Evolutionary conservation across 768 basidiomycete genomes (phyloP).

Genomic region (Boletus coccyginus): DNA sequence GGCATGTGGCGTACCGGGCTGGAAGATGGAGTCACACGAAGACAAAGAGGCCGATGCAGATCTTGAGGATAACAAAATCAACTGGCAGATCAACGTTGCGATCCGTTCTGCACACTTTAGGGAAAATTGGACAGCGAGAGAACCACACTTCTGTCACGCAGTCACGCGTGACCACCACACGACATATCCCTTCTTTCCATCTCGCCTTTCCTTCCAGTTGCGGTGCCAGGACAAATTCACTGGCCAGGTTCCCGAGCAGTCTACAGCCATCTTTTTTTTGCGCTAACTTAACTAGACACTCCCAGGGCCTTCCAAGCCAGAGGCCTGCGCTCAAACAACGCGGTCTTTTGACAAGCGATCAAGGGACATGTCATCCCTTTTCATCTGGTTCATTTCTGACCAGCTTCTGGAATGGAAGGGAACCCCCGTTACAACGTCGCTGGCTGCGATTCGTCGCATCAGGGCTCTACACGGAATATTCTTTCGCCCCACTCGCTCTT

Average conservation of each 20-base stretch:
- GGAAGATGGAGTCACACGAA: not conserved
- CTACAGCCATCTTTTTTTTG: not conserved
- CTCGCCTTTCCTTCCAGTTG: not conserved
- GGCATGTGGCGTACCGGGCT: slow-evolving; percentile 6
- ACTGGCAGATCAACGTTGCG: slow-evolving; percentile 12
- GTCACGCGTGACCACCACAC: slow-evolving; percentile 13
- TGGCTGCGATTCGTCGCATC: slow-evolving; percentile 12
- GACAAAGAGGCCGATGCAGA: slow-evolving; percentile 7
- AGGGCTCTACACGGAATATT: slow-evolving; percentile 17
- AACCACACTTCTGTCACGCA: slow-evolving; percentile 13
- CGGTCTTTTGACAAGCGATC: slow-evolving; percentile 25
- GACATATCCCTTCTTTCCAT: not conserved
- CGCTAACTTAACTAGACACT: slow-evolving; percentile 7
- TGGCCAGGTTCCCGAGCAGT: slow-evolving; percentile 1
- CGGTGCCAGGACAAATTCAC: slow-evolving; percentile 4
- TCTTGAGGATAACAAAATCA: slow-evolving; percentile 15
- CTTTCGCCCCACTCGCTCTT: slow-evolving; percentile 11
- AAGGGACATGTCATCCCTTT: slow-evolving; percentile 30
- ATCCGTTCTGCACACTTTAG: slow-evolving; percentile 7
- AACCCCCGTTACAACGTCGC: slow-evolving; percentile 16
- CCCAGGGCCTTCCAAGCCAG: slow-evolving; percentile 3
- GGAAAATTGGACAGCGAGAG: slow-evolving; percentile 12
- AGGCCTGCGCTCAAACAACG: slow-evolving; percentile 29
- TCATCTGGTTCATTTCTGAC: slow-evolving; percentile 28
- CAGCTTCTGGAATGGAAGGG: slow-evolving; percentile 33